These are phyloP conservation scores for Parasitella parasitica DNA, from an alignment of 371 early-diverging fungal genomes.

Conservation along the genomic window DNA sequence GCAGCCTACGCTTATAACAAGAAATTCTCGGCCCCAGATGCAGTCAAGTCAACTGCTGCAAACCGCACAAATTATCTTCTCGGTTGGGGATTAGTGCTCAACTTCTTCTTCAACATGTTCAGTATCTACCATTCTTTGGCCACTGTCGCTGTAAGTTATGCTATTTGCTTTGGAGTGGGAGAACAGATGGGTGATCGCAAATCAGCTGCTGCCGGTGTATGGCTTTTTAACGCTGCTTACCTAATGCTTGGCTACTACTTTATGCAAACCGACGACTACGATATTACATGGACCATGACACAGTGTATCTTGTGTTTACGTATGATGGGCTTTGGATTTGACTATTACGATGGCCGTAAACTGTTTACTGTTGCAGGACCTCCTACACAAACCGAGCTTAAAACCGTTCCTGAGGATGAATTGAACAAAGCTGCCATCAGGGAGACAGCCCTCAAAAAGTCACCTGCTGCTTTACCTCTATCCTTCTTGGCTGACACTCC, in stretches of 20 bases:
- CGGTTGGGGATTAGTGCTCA: constrained; percentile 49
- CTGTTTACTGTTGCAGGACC: constrained; percentile 13
- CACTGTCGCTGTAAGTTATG: constrained; percentile 57
- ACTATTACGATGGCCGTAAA: constrained; percentile 61
- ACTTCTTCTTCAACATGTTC: constrained; percentile 61
- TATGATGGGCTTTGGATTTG: constrained; percentile 72
- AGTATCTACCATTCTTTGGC: constrained; percentile 60
- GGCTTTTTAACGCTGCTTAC: constrained; percentile 64
- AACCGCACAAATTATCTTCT: constrained; percentile 56
- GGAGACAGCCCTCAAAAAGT: constrained; percentile 11
- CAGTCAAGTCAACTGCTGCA: constrained; percentile 21
- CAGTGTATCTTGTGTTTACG: constrained; percentile 74
- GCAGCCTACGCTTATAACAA: constrained; percentile 40
- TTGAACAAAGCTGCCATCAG: constrained; percentile 4
- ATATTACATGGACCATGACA: constrained; percentile 73
- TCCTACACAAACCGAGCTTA: not conserved
- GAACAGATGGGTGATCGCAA: constrained; percentile 38
- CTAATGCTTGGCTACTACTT: constrained; percentile 57
- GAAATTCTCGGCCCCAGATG: constrained; percentile 27
- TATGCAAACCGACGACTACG: constrained; percentile 60
- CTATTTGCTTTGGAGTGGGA: constrained; percentile 38
- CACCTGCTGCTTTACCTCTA: constrained; percentile 24
- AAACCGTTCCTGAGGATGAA: constrained; percentile 4
- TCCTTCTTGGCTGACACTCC: constrained; percentile 44
- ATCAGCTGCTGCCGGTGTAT: constrained; percentile 47